Base-by-base conservation (phyloP, 2,329 filamentous ascomycete species). In the Emericellopsis atlantica region DNA sequence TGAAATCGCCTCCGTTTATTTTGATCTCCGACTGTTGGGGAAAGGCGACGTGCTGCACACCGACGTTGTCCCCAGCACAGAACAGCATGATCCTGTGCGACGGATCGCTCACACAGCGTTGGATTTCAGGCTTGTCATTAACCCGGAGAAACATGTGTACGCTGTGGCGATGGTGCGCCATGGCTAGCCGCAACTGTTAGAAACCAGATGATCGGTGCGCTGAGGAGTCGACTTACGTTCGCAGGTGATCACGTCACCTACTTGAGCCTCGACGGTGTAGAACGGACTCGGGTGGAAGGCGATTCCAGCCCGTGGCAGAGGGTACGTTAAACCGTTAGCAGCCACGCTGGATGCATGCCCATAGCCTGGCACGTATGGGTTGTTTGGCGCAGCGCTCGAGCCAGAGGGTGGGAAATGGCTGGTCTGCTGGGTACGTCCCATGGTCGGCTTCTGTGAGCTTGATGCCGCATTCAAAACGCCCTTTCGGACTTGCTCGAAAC, bases 21-120 rank as follows among this genome's bases (percentile, higher is more conserved):
- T 88, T 90, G 43, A 98, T 72, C 57, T 98, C 92, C 26, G 92
- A 84, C 61, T 95, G 88, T 51, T 90, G 79, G 2, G 92, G 92
- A 49, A 98, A 98, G 1, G 85, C 67, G 41, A 98, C 79, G 46
- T 96, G 87, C 39, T 85, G 84, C 3, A 66, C 58, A 14, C 73
- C 76, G 12, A 70, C 61, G 14, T 69, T 69, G 42, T 86, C 81
- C 1, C 69, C 66, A 4, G 85, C 79, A 52, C 88, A 94, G 55
- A 93, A 95, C 5, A 95, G 70, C 74, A 95, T 81, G 34, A 95
- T 70, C 39, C 79, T 75, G 51, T 82, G 63, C 11, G 71, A 70
- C n/a, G 70, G 65, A 45, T 90, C 78, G 7, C 59, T 57, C 22
- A 72, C 61, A 38, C 88, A 68, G 36, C 69, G 70, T 32, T 72